A percentile compares a stretch with the other conserved stretches of the same genome.
Evolutionary conservation across 768 basidiomycete species (phyloP).

Genomic region (Mycena olivaceomarginata): DNA sequence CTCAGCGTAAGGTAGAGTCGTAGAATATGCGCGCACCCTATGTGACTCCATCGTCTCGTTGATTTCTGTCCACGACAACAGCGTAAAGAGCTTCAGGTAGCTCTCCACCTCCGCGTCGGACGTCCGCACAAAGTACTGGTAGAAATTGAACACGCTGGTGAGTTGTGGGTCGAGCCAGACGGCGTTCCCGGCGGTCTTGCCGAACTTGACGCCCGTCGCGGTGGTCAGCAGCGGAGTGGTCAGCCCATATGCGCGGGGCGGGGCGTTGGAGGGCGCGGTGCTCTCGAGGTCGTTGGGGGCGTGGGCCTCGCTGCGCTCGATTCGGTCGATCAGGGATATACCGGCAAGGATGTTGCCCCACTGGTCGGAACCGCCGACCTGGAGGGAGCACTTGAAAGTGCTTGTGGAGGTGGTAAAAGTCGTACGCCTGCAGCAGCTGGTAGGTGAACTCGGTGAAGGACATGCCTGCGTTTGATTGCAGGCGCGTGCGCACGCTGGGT

Average conservation of each 20-base stretch:
- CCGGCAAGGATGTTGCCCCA: constrained; percentile 99
- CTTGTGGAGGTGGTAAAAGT: constrained; percentile 88
- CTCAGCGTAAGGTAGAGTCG: constrained; percentile 1
- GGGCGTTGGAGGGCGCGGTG: background rate
- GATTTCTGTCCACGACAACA: constrained; percentile 78
- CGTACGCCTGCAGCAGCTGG: constrained; percentile 97
- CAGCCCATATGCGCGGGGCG: constrained; percentile 86
- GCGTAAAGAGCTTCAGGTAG: constrained; percentile 90
- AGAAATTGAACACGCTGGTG: constrained; percentile 95
- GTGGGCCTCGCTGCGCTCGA: constrained; percentile 46
- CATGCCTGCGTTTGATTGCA: constrained; percentile 88
- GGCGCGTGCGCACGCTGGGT: constrained; percentile 86
- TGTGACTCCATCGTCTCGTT: constrained; percentile 75
- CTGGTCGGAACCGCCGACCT: constrained; percentile 98
- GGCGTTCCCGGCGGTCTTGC: constrained; percentile 97
- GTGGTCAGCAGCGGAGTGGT: constrained; percentile 97
- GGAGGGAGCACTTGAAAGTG: constrained; percentile 84
- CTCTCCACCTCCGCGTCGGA: constrained; percentile 87
- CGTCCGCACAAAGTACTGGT: constrained; percentile 96
- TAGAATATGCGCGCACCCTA: constrained; percentile 59
- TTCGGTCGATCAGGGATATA: constrained; percentile 89
- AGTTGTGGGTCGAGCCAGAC: constrained; percentile 88
- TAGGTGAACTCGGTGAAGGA: constrained; percentile 99
- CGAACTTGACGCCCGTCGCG: constrained; percentile 94
- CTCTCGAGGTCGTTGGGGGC: constrained; percentile 1